Conservation (phyloP, 2,329 filamentous ascomycete species). For the Aspergillus pseudonomiae region DNA sequence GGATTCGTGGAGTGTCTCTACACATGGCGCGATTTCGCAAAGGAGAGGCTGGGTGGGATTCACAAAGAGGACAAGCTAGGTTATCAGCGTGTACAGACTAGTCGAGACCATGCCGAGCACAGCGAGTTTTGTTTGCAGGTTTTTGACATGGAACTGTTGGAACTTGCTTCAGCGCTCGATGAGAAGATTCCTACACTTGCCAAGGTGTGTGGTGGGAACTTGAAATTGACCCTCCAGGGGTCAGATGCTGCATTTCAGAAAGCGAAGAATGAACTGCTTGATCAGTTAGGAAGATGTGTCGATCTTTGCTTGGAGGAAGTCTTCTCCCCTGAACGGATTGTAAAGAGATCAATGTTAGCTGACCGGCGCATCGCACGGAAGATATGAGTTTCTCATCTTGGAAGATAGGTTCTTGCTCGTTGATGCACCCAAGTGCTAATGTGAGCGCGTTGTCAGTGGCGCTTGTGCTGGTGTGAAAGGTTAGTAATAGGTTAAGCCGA, state of each 20-base stretch:
- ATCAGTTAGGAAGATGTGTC: neutral
- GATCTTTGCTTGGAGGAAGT: neutral
- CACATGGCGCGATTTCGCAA: neutral
- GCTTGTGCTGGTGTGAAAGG: neutral
- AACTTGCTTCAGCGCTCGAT: neutral
- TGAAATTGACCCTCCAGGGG: neutral
- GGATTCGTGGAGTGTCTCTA: neutral
- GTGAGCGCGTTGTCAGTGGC: accelerated
- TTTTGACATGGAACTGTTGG: neutral
- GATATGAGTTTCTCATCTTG: accelerated
- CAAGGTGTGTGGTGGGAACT: neutral
- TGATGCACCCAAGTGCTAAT: neutral
- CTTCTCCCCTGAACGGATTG: neutral
- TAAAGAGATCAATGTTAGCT: neutral
- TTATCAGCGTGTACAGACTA: neutral
- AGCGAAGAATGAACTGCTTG: neutral
- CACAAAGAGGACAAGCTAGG: neutral
- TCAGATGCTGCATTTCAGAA: neutral
- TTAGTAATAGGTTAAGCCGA: neutral
- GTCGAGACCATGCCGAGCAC: neutral
- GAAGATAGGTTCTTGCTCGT: neutral
- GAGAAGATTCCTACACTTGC: neutral
- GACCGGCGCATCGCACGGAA: neutral
- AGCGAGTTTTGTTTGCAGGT: neutral
- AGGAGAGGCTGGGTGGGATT: neutral